A percentile compares a stretch with the other conserved stretches of the same genome.
phyloP scores from a whole-genome alignment of 345 rosid genomes.

The Populus deltoides region DNA sequence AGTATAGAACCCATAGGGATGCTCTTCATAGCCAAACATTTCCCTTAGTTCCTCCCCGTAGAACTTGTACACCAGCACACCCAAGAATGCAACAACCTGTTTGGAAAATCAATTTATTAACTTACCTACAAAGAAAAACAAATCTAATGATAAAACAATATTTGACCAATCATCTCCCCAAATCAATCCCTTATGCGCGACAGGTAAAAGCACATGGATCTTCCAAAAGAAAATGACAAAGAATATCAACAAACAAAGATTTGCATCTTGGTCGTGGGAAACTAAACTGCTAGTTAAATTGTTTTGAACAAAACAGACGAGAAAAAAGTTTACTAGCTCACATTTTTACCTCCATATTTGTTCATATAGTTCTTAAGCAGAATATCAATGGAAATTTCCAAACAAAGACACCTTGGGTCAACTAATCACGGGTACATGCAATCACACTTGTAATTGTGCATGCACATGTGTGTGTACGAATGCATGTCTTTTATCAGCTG shows the following conservation, averaged over 20 bases:
- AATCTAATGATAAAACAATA: neutral
- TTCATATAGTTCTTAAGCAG: neutral
- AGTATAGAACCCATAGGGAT: constrained; percentile 94
- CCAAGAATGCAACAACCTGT: constrained; percentile 93
- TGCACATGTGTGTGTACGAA: neutral
- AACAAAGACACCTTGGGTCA: neutral
- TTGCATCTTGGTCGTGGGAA: neutral
- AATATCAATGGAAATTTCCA: neutral
- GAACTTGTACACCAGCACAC: constrained; percentile 87
- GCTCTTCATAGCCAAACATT: constrained; percentile 98
- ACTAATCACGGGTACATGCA: neutral
- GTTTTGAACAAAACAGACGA: neutral
- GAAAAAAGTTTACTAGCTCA: neutral
- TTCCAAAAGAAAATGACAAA: no score
- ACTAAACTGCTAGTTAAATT: neutral
- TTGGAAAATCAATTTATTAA: constrained; percentile 19
- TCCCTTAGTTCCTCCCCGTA: constrained; percentile 94
- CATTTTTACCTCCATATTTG: neutral
- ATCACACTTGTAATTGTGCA: neutral
- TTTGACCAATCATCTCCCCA: neutral
- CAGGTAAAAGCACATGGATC: neutral
- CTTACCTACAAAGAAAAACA: neutral
- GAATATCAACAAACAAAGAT: neutral
- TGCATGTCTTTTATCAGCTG: neutral
- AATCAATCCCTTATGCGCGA: neutral